Evolutionary conservation across 768 basidiomycete species (phyloP).

Genomic region (Trametes punicea): DNA sequence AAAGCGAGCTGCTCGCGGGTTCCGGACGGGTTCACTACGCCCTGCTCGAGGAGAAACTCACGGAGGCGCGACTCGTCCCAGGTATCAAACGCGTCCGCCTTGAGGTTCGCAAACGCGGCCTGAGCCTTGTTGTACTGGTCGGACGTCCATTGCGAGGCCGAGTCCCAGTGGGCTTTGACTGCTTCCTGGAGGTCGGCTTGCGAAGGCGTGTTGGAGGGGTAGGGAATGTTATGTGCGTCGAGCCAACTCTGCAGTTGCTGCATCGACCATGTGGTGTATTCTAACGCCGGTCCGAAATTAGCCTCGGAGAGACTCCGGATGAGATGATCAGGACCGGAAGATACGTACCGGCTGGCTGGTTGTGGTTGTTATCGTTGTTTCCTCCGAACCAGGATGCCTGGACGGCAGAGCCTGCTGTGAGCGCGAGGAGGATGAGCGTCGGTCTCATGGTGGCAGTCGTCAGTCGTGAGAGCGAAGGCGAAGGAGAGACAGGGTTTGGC

Average conservation of each 20-base stretch:
- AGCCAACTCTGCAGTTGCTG: conserved; percentile 68
- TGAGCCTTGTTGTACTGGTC: conserved; percentile 67
- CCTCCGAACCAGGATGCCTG: conserved; percentile 32
- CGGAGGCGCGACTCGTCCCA: conserved; percentile 87
- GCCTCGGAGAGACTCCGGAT: conserved; percentile 20
- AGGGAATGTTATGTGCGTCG: conserved; percentile 55
- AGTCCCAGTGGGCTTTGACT: conserved; percentile 62
- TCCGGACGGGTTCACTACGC: conserved; percentile 77
- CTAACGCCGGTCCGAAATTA: conserved; percentile 17
- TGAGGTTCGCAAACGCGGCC: conserved; percentile 49
- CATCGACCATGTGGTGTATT: conserved; percentile 55
- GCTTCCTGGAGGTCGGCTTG: conserved; percentile 35
- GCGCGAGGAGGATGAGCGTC: conserved; percentile 25
- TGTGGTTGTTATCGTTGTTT: conserved; percentile 20
- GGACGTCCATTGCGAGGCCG: conserved; percentile 46
- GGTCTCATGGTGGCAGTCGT: conserved; percentile 19
- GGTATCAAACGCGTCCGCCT: conserved; percentile 61
- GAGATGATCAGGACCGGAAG: not conserved
- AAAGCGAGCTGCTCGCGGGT: conserved; percentile 76
- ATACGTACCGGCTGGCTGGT: conserved; percentile 29
- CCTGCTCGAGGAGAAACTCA: conserved; percentile 82
- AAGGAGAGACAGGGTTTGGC: conserved; percentile 2
- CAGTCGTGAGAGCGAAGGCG: conserved; percentile 9
- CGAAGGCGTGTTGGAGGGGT: conserved; percentile 35
- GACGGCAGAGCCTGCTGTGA: conserved; percentile 31